These are phyloP conservation scores for Escovopsis sp. DNA, from an alignment of 2,329 filamentous ascomycete species.

Conservation along the genomic window DNA sequence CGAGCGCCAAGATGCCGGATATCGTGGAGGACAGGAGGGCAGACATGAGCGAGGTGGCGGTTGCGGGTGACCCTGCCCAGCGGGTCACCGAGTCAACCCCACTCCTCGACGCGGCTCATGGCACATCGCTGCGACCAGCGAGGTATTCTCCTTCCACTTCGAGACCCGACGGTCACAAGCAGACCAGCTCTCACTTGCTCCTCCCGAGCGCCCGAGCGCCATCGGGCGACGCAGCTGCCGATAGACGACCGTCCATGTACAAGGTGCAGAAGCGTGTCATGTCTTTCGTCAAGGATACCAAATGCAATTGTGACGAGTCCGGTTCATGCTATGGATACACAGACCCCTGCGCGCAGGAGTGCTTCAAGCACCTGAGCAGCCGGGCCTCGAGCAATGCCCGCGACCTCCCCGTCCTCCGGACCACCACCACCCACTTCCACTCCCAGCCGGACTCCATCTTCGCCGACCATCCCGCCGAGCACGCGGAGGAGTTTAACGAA, in stretches of 20 bases:
- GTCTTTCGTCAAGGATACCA: constrained; percentile 52
- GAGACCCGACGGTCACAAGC: constrained; percentile 7
- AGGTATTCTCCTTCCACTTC: constrained; percentile 3
- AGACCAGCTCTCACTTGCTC: constrained; percentile 11
- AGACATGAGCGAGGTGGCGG: constrained; percentile 8
- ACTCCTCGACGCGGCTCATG: constrained; percentile 24
- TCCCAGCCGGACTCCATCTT: constrained; percentile 14
- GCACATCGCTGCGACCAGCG: constrained; percentile 12
- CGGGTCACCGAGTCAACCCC: constrained; percentile 32
- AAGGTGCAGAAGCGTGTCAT: constrained; percentile 41
- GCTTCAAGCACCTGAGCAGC: constrained; percentile 41
- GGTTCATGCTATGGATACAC: constrained; percentile 50
- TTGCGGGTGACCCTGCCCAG: constrained; percentile 1
- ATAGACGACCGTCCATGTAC: constrained; percentile 37
- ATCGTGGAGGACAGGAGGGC: constrained; percentile 5
- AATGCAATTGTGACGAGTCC: constrained; percentile 44
- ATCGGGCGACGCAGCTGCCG: constrained; percentile 16
- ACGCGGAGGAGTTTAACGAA: constrained; percentile 14
- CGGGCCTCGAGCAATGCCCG: constrained; percentile 21
- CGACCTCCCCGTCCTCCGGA: constrained; percentile 24
- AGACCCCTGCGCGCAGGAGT: constrained; percentile 51
- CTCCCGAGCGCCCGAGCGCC: constrained; percentile 12
- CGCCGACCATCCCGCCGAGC: constrained; percentile 12
- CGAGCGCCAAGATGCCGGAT: constrained; percentile 8
- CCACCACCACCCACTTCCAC: constrained; percentile 23